Evolutionary conservation across 768 basidiomycete species (phyloP).

Genomic region (Gymnopilus dilepis): DNA sequence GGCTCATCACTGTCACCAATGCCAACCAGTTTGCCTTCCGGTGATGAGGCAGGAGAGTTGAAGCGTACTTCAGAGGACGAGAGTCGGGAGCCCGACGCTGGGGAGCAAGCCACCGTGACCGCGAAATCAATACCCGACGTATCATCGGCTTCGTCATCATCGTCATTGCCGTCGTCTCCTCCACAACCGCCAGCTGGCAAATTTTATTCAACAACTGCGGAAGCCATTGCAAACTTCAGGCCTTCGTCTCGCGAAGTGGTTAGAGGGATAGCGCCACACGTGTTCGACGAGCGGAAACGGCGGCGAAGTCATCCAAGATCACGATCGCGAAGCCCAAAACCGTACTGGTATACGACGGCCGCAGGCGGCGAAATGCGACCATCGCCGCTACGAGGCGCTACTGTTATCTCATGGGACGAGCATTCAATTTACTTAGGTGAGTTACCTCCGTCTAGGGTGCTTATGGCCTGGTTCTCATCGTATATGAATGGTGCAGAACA

Average conservation of each 20-base stretch:
- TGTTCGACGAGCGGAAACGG: constrained; percentile 45
- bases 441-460: constrained; percentile 6
- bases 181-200: constrained; percentile 2
- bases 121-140: neutral
- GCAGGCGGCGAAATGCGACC: constrained; percentile 26
- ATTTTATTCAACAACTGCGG: constrained; percentile 27
- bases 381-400: constrained; percentile 40
- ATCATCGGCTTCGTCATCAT: too few relatives aligned
- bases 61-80: neutral
- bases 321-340: constrained; percentile 25
- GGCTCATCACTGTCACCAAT: neutral
- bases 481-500: constrained; percentile 7
- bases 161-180: constrained; percentile 11
- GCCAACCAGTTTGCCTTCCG: neutral
- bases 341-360: constrained; percentile 24
- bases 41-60: neutral
- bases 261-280: constrained; percentile 50
- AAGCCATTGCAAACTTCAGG: constrained; percentile 45
- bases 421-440: constrained; percentile 37
- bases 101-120: neutral
- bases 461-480: neutral
- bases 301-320: constrained; percentile 28
- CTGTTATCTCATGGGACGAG: constrained; percentile 39
- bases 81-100: neutral
- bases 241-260: constrained; percentile 48